These are phyloP conservation scores for Globisporangium irregulare DNA, from an alignment of 352 stramenopile genomes.

Conservation along the genomic window DNA sequence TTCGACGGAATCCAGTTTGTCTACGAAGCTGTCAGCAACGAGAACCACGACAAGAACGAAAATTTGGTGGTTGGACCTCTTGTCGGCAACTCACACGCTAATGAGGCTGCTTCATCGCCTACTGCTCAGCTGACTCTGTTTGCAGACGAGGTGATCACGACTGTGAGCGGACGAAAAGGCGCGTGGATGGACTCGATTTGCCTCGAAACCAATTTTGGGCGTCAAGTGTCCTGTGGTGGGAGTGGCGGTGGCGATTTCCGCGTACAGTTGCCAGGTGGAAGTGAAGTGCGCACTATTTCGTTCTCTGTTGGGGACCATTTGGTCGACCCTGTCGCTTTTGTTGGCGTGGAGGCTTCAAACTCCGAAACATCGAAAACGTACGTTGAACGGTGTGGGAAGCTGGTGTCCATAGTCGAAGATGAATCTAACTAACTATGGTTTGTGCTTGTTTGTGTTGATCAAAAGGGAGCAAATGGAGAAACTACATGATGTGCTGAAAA, in stretches of 20 bases:
- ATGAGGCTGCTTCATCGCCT: slow-evolving; percentile 23
- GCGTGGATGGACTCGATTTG: slow-evolving; percentile 72
- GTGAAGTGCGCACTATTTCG: slow-evolving; percentile 56
- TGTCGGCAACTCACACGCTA: slow-evolving; percentile 48
- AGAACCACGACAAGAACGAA: slow-evolving; percentile 10
- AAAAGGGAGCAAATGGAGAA: slow-evolving; percentile 24
- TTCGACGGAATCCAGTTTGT: slow-evolving; percentile 67
- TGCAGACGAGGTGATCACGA: slow-evolving; percentile 44
- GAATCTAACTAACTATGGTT: not conserved
- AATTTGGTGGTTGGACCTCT: slow-evolving; percentile 33
- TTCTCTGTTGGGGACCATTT: slow-evolving; percentile 74
- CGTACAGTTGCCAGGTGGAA: slow-evolving; percentile 24
- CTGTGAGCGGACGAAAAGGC: slow-evolving; percentile 58
- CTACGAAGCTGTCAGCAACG: slow-evolving; percentile 36
- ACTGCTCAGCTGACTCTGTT: slow-evolving; percentile 38
- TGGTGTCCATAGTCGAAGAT: not conserved
- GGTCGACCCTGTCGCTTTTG: slow-evolving; percentile 49
- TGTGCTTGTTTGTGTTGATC: not conserved
- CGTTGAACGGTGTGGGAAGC: not conserved
- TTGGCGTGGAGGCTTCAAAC: slow-evolving; percentile 17
- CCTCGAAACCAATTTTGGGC: slow-evolving; percentile 68
- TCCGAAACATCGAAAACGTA: slow-evolving; percentile 2
- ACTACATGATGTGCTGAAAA: slow-evolving; percentile 21
- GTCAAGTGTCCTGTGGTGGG: slow-evolving; percentile 48
- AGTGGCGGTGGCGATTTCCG: slow-evolving; percentile 57